Percentiles rank a stretch among this genome's conserved stretches.
Conservation (phyloP, 2,329 filamentous ascomycete species). For the Curvularia sp. region DNA sequence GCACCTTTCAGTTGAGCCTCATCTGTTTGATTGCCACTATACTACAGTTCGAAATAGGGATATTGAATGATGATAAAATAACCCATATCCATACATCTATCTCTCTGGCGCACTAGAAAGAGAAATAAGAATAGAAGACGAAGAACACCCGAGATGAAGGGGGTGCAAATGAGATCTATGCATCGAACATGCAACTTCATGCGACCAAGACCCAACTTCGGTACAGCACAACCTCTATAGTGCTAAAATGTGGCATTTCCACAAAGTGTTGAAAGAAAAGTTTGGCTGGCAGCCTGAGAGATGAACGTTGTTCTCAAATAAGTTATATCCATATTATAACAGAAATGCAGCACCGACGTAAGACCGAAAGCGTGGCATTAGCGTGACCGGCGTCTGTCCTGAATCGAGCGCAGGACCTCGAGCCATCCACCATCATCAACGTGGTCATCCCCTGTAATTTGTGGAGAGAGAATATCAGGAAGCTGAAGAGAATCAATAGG, state of each 20-base stretch:
- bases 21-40: neutral
- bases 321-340: slow-evolving; percentile 26
- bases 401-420: slow-evolving; percentile 40
- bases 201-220: slow-evolving; percentile 12
- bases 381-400: slow-evolving; percentile 32
- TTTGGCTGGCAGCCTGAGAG: neutral
- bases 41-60: neutral
- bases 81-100: neutral
- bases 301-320: slow-evolving; percentile 8
- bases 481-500: slow-evolving; percentile 38
- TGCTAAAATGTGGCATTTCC: slow-evolving; percentile 8
- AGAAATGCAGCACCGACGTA: slow-evolving; percentile 18
- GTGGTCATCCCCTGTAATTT: slow-evolving; percentile 36
- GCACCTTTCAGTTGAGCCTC: no score
- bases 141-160: no score
- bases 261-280: neutral
- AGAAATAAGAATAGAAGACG: slow-evolving; percentile 14
- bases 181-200: slow-evolving; percentile 13
- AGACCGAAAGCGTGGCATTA: slow-evolving; percentile 19
- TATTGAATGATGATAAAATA: neutral
- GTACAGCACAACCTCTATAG: slow-evolving; percentile 4
- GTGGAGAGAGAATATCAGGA: slow-evolving; percentile 36
- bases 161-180: no score
- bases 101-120: neutral
- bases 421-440: slow-evolving; percentile 44